Base-by-base conservation (phyloP, 352 stramenopile genomes). In the Blastocystis sp. region DNA sequence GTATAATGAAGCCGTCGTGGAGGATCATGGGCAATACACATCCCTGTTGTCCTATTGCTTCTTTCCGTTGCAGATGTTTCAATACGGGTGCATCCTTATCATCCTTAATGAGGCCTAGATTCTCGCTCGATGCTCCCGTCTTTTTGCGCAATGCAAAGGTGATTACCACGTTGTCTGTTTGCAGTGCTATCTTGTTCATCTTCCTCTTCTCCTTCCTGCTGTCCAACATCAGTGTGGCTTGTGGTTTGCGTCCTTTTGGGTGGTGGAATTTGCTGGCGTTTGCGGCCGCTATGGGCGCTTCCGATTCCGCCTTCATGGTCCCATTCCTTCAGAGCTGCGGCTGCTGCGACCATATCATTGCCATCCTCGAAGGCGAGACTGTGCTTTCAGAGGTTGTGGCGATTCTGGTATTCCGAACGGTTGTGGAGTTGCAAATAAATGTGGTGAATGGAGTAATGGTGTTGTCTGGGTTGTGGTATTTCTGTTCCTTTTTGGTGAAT, bases 231-330 rank as follows among this genome's bases (percentile, higher is more conserved):
- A 17, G 28, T 61, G 11, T 11, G 21, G 19, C 40, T 0, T 23
- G 61, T 0, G 69, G 69, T 79, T 17, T 79, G 9, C 69, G 52
- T 79, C 69, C 69, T 41, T 62, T 79, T 34, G 28, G 41, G 5
- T 79, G 61, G 21, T 79, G 69, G 69, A 79, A 79, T 53, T 64
- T 45, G 21, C n/a, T 79, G 5, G 69, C 69, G 5, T 79, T 79
- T 61, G 69, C 69, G 21, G 21, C 69, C 5, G 34, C 69, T 5
- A 79, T 79, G 69, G 34, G 41, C 21, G 23, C 69, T 10, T 79
- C 69, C 11, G 69, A 79, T 17, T 79, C 69, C 17, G 34, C 69
- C 9, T 79, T 79, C 43, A 79, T 79, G 69, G 38, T 62, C 62
- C 69, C 69, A 38, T 64, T 79, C 34, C 52, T 79, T 10, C 21